Percentiles rank a stretch among this genome's conserved stretches.
Conservation (phyloP, 768 basidiomycete species). For the Mycena amicta region DNA sequence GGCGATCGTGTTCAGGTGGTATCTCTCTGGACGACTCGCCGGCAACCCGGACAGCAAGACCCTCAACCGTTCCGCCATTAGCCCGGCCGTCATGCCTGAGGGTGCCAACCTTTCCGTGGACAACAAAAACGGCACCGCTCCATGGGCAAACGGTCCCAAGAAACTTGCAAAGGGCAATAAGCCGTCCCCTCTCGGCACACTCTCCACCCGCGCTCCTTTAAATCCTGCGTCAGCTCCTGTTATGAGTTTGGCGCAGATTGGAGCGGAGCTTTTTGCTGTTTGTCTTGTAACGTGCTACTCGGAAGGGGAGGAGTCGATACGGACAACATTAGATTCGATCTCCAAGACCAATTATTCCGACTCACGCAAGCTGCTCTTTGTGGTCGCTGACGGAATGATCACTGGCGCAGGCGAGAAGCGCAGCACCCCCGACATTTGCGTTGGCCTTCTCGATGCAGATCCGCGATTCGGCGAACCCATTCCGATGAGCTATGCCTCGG, state of each 20-base stretch:
- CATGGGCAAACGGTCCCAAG: slow-evolving; percentile 76
- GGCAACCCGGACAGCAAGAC: slow-evolving; percentile 72
- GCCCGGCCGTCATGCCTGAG: slow-evolving; percentile 94
- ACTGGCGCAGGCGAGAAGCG: slow-evolving; percentile 95
- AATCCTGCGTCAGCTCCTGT: slow-evolving; percentile 58
- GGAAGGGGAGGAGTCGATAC: slow-evolving; percentile 91
- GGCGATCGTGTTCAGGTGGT: slow-evolving; percentile 98
- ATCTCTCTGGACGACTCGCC: slow-evolving; percentile 81
- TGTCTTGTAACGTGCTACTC: slow-evolving; percentile 98
- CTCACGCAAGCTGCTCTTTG: slow-evolving; percentile 85
- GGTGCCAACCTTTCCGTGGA: slow-evolving; percentile 94
- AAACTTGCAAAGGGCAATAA: slow-evolving; percentile 51
- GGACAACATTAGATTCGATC: slow-evolving; percentile 91
- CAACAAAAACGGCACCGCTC: slow-evolving; percentile 89
- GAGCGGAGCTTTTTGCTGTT: slow-evolving; percentile 91
- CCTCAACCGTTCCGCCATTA: slow-evolving; percentile 82
- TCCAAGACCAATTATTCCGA: slow-evolving; percentile 91
- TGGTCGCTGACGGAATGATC: slow-evolving; percentile 98
- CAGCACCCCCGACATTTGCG: slow-evolving; percentile 97
- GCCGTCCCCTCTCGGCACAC: slow-evolving; percentile 51
- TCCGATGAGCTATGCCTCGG: slow-evolving; percentile 91
- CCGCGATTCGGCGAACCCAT: slow-evolving; percentile 94
- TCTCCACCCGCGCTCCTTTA: slow-evolving; percentile 60
- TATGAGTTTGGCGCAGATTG: slow-evolving; percentile 88
- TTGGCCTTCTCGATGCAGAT: slow-evolving; percentile 88